Conservation (phyloP, 306 rosid genomes). For the Inga leiocalycina region DNA sequence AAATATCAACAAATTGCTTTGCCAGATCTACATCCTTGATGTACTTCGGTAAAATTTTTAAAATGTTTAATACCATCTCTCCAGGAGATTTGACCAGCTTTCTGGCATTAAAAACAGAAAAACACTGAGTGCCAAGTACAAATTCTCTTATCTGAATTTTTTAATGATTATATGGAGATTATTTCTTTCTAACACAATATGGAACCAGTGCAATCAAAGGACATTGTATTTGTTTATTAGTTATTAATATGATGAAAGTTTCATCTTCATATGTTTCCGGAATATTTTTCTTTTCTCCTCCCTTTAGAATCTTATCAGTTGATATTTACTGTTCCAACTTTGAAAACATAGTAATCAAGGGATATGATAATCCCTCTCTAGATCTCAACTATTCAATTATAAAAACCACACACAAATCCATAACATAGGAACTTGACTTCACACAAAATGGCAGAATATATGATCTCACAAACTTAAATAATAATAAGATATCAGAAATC, state of each 20-base stretch:
- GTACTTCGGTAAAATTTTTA: constrained; percentile 67
- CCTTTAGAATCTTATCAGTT: not conserved
- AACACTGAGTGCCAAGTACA: constrained; percentile 9
- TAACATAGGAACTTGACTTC: not conserved
- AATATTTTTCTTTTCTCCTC: not conserved
- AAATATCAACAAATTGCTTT: constrained; percentile 62
- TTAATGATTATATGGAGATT: not conserved
- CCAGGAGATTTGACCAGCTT: constrained; percentile 77
- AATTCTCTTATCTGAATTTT: not conserved
- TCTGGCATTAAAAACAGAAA: constrained; percentile 46
- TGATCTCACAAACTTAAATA: not conserved
- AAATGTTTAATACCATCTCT: constrained; percentile 63
- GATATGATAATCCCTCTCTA: not conserved
- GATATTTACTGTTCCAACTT: not conserved
- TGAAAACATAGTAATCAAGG: not conserved
- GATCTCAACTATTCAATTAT: not conserved
- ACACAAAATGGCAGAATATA: not conserved
- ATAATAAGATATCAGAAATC: not conserved
- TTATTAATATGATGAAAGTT: not conserved
- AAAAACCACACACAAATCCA: not conserved
- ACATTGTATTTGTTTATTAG: not conserved
- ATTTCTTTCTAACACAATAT: constrained; percentile 20
- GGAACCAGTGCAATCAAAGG: constrained; percentile 17
- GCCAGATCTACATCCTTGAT: constrained; percentile 62
- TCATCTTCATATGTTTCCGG: not conserved